Base-by-base conservation (phyloP, 2,329 filamentous ascomycete species). In the Trichophyton schoenleinii region DNA sequence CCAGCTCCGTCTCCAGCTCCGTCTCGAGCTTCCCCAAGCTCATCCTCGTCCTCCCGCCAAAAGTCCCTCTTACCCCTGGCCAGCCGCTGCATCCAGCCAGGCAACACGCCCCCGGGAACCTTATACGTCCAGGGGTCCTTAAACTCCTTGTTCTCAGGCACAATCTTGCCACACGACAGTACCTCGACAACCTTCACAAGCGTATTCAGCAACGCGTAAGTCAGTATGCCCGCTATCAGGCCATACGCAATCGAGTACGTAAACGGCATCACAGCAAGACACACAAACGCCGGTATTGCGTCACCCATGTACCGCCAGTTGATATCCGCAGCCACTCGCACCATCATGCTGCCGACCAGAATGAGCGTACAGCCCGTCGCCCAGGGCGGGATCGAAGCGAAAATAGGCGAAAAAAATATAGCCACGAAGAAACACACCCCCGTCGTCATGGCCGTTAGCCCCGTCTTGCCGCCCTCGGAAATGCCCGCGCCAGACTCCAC, bases 401-500 rank as follows among this genome's bases (percentile, higher is more conserved):
- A 95, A 62, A 95, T 92, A 0, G 90, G 90, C 0, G 90, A 89
- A 71, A 95, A 95, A 79, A 95, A 95, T 64, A 95, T 82, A 62
- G 88, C 84, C 70, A 95, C 83, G 77, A 95, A 87, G 79, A 95
- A 95, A 75, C 87, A 91, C 58, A 95, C 61, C 3, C 90, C 90
- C 0, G 88, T 86, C 15, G 83, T 78, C 72, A 92, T 88, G 55
- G 89, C 85, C 0, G 89, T 94, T n/a, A 95, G 75, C 15, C 90
- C 90, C 0, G 90, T 95, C 69, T 86, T 86, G 52, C 89, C 90
- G 59, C 90, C 90, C 73, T 95, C 90, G 0, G 88, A 88, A 65
- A 95, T 95, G 67, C 90, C 90, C 7, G 90, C 90, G 70, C 89
- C 89, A n/a, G 87, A 90, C 74, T 95, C 90, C 68, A 95, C 85